These are phyloP conservation scores for Sporothrix pseudoabietina DNA, from an alignment of 2,329 filamentous ascomycete genomes.

Conservation along the genomic window DNA sequence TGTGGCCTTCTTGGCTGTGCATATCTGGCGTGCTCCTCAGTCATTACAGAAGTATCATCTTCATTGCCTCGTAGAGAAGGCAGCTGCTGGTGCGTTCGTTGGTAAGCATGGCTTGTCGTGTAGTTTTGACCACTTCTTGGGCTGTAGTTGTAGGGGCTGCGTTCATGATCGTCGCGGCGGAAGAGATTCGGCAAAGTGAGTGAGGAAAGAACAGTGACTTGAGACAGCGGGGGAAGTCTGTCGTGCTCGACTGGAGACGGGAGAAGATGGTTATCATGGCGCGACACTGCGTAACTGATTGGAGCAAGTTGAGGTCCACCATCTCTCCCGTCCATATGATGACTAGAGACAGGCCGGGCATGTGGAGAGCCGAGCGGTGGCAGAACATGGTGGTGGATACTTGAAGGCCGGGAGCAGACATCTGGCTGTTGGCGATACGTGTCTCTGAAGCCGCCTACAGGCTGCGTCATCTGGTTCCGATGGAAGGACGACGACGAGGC, in stretches of 20 bases:
- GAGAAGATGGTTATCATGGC: not conserved
- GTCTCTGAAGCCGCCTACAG: not conserved
- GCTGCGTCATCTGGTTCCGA: not conserved
- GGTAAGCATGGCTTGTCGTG: not conserved
- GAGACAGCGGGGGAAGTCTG: constrained; percentile 27
- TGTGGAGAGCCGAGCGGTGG: not conserved
- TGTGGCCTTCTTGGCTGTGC: not conserved
- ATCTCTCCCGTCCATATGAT: not conserved
- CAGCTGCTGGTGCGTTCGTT: not conserved
- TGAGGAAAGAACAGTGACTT: constrained; percentile 13
- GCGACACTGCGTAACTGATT: not conserved
- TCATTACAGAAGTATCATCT: no score
- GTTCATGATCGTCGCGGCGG: not conserved
- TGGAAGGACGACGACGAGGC: constrained; percentile 9
- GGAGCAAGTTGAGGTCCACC: constrained; percentile 17
- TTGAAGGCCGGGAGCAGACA: not conserved
- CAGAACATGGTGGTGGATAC: not conserved
- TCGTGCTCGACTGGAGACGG: constrained; percentile 27
- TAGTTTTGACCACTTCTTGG: not conserved
- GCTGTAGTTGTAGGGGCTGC: not conserved
- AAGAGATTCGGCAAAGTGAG: not conserved
- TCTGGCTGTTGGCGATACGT: not conserved
- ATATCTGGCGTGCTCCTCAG: not conserved
- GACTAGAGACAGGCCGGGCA: not conserved
- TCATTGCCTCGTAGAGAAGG: not conserved